Conservation (phyloP, 2,329 filamentous ascomycete genomes). For the Coniochaeta prunicola region DNA sequence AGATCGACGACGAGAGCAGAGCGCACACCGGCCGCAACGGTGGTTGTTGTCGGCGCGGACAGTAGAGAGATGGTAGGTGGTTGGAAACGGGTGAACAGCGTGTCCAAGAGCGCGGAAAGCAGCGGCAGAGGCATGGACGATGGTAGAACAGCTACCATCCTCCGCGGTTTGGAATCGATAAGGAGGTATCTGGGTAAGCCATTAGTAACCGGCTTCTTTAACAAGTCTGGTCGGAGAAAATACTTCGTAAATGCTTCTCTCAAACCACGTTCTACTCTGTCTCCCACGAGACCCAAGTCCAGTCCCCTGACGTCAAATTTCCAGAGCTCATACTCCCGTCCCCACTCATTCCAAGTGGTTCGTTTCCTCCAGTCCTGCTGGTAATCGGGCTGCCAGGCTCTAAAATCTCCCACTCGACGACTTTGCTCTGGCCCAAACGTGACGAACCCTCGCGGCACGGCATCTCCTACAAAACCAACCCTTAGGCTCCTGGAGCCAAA, state of each 20-base stretch:
- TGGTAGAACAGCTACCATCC: slow-evolving; percentile 68
- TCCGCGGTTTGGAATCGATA: slow-evolving; percentile 69
- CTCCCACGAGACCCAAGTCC: slow-evolving; percentile 73
- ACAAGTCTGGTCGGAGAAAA: too few species aligned
- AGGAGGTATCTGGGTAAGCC: slow-evolving; percentile 52
- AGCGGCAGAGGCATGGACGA: slow-evolving; percentile 71
- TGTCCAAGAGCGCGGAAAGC: slow-evolving; percentile 67
- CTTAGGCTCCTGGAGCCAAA: slow-evolving; percentile 72
- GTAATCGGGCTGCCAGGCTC: slow-evolving; percentile 56
- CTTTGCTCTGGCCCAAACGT: slow-evolving; percentile 69
- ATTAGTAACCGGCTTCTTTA: too few species aligned
- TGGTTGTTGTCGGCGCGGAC: slow-evolving; percentile 65
- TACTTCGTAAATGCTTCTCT: slow-evolving; percentile 77
- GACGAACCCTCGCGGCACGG: slow-evolving; percentile 62
- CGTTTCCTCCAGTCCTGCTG: slow-evolving; percentile 39
- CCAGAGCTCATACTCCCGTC: slow-evolving; percentile 68
- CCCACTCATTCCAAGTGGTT: slow-evolving; percentile 48
- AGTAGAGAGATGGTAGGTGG: slow-evolving; percentile 74
- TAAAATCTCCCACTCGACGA: slow-evolving; percentile 73
- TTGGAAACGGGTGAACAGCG: slow-evolving; percentile 75
- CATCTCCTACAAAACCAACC: slow-evolving; percentile 82
- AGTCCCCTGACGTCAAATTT: slow-evolving; percentile 62
- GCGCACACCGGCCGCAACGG: slow-evolving; percentile 73
- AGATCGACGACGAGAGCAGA: slow-evolving; percentile 85
- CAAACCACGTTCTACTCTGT: slow-evolving; percentile 78